Evolutionary conservation across 176 grass and related monocot genomes (phyloP), one percentile per base, ranked within the genome.

Genomic region (Paspalum notatum): DNA sequence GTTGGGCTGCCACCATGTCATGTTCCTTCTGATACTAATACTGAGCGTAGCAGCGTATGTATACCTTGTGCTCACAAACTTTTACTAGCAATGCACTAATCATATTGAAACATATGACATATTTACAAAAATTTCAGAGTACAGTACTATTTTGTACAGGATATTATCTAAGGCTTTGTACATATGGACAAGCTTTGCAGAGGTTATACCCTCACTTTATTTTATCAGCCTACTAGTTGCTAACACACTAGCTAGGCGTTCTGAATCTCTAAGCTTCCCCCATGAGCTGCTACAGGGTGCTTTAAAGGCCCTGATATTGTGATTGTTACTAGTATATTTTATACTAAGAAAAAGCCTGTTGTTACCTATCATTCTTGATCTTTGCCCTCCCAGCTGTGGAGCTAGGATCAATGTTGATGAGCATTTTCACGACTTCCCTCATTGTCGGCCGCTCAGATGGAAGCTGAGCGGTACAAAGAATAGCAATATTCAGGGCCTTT

Each of bases 361-460:
- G 15, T 73, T 66, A 61, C 45, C 82, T 80, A 40, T 89, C 84
- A 76, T 75, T 76, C 74, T 54, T 65, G 25, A 51, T 81, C 32
- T 78, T 88, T 76, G 52, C 57, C 38, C 56, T 82, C 67, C 66
- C 41, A 20, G 62, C 41, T 52, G 44, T 16, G 4, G 14, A 79
- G 58, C 53, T 60, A 82, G 84, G 72, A 88, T 79, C 64, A 37
- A 82, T 86, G 76, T 95, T 68, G 14, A 88, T 76, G 48, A 98
- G 96, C 92, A 88, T 89, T 74, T 91, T 93, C 53, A 88, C 84
- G 6, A 98, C 92, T 83, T 95, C 84, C 81, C 90, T 87, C 95
- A 88, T 93, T 14, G 83, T 73, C 8, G 67, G 84, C 0, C 82
- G 74, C 49, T 47, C 52, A 63, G 92, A 93, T 32, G 92, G 92